A percentile compares a stretch with the other conserved stretches of the same genome.
phyloP scores from a whole-genome alignment of 2,329 filamentous ascomycete species.

The Neopestalotiopsis rosae region DNA sequence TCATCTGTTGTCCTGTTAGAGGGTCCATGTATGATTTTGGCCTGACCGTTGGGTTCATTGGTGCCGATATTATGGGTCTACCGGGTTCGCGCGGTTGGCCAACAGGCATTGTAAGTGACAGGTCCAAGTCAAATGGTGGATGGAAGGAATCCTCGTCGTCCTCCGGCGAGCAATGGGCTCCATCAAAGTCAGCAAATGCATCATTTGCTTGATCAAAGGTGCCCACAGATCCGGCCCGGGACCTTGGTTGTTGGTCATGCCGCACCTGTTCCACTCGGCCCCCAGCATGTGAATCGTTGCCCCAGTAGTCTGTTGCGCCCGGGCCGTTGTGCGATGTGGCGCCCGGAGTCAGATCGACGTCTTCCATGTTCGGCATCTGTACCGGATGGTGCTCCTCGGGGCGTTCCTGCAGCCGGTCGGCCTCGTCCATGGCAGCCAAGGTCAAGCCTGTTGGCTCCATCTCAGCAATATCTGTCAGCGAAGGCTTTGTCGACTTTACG shows the following conservation, averaged over 20 bases:
- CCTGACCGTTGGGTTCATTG: constrained; percentile 33
- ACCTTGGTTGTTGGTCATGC: constrained; percentile 43
- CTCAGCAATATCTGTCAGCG: constrained; percentile 62
- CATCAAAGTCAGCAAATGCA: constrained; percentile 83
- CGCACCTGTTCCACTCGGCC: constrained; percentile 25
- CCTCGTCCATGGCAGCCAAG: constrained; percentile 58
- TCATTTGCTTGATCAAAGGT: constrained; percentile 70
- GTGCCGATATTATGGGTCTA: constrained; percentile 40
- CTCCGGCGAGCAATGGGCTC: constrained; percentile 73
- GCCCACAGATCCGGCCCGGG: constrained; percentile 60
- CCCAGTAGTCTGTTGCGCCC: constrained; percentile 35
- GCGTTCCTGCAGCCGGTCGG: constrained; percentile 48
- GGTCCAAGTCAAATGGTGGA: constrained; percentile 26
- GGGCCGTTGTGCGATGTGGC: constrained; percentile 30
- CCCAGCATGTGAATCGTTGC: constrained; percentile 29
- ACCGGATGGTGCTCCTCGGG: constrained; percentile 41
- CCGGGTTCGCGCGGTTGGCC: constrained; percentile 23
- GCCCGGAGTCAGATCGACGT: constrained; percentile 34
- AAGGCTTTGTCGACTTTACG: constrained; percentile 53
- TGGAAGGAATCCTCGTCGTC: constrained; percentile 35
- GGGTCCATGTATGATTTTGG: constrained; percentile 67
- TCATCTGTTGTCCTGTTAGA: constrained; percentile 77
- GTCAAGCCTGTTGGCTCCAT: constrained; percentile 58
- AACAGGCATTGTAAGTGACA: constrained; percentile 24
- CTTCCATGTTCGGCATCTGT: constrained; percentile 29